Evolutionary conservation across 257 asterid species (phyloP), one percentile per base, ranked within the genome.

Genomic region (Ajuga chamaepitys): DNA sequence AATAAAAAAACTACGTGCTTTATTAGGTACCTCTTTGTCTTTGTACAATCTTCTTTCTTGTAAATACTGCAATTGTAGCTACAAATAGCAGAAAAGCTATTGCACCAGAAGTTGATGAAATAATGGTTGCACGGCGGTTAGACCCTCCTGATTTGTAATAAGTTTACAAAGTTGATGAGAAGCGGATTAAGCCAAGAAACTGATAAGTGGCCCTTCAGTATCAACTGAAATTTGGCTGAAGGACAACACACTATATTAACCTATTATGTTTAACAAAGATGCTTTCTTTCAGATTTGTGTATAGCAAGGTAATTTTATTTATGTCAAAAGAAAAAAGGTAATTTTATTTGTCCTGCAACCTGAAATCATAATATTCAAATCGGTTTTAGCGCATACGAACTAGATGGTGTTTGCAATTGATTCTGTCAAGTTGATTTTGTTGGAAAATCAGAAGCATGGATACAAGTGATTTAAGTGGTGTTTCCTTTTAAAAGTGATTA

Each of bases 21-120:
- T 16, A 25, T 50, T 6, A 20, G 64, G 26, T 73, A 86, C 95
- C 91, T 77, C 73, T 76, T 54, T 59, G 63, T 41, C 28, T 64
- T 52, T 46, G 67, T 2, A 70, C n/a, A 71, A 74, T 74, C 68
- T 61, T 85, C 68, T 64, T 84, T 71, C 75, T 67, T 5, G 61
- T 71, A 53, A 79, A 71, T 62, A 70, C 71, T 21, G 84, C 66
- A 55, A 82, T 45, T 7, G 72, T 34, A 35, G 78, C 76, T 58
- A 71, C 41, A 30, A 81, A 68, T 10, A 83, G 58, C 68, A 77
- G 18, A 66, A 69, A 72, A 61, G 91, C 86, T 21, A 70, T 24
- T 13, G 76, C 71, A 57, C 77, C 83, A 74, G 14, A 58, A 18
- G 76, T 71, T 45, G 91, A 67, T 28, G 83, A 81, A 14, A 86